Percentiles rank a stretch among this genome's conserved stretches.
Conservation (phyloP, 129 eudicot genomes). For the Logfia minima region DNA sequence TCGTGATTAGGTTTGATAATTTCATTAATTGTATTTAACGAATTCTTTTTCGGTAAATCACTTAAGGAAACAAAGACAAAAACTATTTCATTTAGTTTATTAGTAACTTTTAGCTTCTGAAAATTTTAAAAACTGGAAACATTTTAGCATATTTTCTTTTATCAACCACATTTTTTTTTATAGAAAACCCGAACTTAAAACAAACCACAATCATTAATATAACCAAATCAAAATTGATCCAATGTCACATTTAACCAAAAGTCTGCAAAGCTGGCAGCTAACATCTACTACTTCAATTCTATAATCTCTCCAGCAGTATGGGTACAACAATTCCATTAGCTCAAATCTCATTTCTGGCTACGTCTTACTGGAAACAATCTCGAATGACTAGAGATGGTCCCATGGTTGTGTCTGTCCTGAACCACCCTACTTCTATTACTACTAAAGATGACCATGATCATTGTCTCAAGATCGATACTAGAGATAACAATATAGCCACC, state of each 20-base stretch:
- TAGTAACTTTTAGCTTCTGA: no score
- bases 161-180: no score
- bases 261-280: slow-evolving; percentile 9
- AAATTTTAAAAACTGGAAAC: no score
- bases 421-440: not conserved
- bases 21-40: not conserved
- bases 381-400: slow-evolving; percentile 7
- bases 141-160: no score
- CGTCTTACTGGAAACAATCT: slow-evolving; percentile 26
- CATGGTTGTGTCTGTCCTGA: slow-evolving; percentile 11
- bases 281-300: slow-evolving; percentile 6
- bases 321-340: slow-evolving; percentile 31
- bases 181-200: no score
- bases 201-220: no score
- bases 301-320: slow-evolving; percentile 29
- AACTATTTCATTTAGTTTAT: no score
- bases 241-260: not conserved
- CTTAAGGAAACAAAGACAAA: no score
- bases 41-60: not conserved
- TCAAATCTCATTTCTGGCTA: slow-evolving; percentile 25
- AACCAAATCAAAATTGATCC: no score
- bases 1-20: no score
- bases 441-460: slow-evolving; percentile 9
- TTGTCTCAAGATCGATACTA: not conserved
- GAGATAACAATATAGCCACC: slow-evolving; percentile 8